phyloP scores from a whole-genome alignment of 2,329 filamentous ascomycete species.

The Sporothrix variecibatus region DNA sequence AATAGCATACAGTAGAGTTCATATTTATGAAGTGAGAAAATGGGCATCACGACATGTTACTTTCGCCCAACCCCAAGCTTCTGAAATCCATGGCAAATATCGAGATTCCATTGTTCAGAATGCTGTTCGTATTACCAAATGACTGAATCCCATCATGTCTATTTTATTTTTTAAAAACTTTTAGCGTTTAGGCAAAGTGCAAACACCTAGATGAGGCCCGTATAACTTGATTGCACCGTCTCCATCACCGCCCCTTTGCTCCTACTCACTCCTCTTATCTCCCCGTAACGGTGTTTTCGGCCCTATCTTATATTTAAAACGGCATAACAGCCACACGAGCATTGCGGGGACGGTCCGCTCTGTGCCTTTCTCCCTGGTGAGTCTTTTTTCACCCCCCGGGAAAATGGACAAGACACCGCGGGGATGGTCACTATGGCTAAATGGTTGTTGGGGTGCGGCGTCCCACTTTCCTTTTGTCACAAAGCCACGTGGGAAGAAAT shows the following conservation, averaged over 20 bases:
- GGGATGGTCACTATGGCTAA: slow-evolving; percentile 9
- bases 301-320: slow-evolving; percentile 9
- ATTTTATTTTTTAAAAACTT: no score
- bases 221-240: background rate
- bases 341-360: slow-evolving; percentile 20
- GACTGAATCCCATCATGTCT: no score
- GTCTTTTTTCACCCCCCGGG: background rate
- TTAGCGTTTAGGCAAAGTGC: background rate
- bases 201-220: background rate
- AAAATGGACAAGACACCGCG: background rate
- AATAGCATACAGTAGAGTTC: background rate
- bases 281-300: slow-evolving; percentile 17
- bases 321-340: background rate
- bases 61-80: background rate
- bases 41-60: background rate
- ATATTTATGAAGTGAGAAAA: background rate
- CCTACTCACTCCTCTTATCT: background rate
- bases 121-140: background rate
- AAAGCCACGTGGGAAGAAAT: slow-evolving; percentile 13
- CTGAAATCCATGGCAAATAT: background rate
- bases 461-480: background rate
- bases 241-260: background rate
- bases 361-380: background rate
- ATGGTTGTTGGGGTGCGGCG: background rate
- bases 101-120: background rate